A percentile compares a stretch with the other conserved stretches of the same genome.
These are phyloP conservation scores for Colletotrichum salicis DNA, from an alignment of 2,329 filamentous ascomycete genomes.

Conservation along the genomic window DNA sequence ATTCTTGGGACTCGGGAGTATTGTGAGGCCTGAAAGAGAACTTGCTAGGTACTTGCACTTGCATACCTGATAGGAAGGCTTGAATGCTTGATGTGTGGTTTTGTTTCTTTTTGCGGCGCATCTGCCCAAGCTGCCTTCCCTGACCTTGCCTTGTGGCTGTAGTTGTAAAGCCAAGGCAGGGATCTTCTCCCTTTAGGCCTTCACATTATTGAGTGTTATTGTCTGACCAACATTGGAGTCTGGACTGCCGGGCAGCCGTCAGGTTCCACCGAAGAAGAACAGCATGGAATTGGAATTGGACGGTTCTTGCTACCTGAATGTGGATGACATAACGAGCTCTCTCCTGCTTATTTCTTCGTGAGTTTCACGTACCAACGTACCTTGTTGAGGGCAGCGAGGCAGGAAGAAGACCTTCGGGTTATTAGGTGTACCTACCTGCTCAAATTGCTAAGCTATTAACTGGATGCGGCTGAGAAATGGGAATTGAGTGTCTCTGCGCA, in stretches of 20 bases:
- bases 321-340: constrained; percentile 10
- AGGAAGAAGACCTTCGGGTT: not conserved
- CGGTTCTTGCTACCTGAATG: constrained; percentile 9
- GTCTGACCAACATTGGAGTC: not conserved
- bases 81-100: not conserved
- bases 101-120: not conserved
- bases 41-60: too few species aligned
- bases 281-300: not conserved
- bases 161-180: not conserved
- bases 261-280: constrained; percentile 16
- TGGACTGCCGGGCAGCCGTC: not conserved
- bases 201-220: not conserved
- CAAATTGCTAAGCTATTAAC: not conserved
- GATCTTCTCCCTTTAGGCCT: not conserved
- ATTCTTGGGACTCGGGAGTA: not conserved
- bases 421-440: not conserved
- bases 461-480: not conserved
- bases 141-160: constrained; percentile 9
- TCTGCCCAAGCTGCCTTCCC: constrained; percentile 9
- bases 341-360: not conserved
- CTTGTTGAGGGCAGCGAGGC: not conserved
- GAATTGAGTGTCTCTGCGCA: not conserved
- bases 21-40: not conserved
- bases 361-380: not conserved
- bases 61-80: not conserved